Conservation (phyloP, 2,329 filamentous ascomycete genomes). For the Pseudogymnoascus sp. region DNA sequence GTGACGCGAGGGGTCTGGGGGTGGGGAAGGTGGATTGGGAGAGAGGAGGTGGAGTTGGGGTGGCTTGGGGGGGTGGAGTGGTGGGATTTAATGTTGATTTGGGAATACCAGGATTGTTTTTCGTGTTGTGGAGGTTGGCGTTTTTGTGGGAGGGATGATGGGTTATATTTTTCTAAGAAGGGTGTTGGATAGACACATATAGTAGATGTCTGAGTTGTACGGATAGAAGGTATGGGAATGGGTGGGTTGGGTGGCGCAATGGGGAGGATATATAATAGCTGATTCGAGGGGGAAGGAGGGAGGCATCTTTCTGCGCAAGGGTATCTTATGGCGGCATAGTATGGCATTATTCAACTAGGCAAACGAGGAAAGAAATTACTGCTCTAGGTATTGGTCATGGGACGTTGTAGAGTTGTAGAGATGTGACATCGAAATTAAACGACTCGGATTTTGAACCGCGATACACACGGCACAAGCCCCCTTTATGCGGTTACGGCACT, state of each 20-base stretch:
- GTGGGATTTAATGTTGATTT: background rate
- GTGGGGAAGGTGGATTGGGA: background rate
- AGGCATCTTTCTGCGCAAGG: background rate
- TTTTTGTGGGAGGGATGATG: background rate
- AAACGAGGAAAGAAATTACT: background rate
- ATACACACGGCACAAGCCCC: too few relatives aligned
- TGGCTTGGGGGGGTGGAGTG: background rate
- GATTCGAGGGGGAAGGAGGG: background rate
- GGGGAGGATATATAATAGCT: slow-evolving; percentile 7
- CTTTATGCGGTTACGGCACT: too few relatives aligned
- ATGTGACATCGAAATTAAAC: background rate
- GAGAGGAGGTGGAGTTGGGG: background rate
- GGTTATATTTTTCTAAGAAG: background rate
- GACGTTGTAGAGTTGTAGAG: background rate
- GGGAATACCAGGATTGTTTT: slow-evolving; percentile 4
- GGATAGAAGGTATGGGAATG: background rate
- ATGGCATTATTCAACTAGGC: slow-evolving; percentile 1
- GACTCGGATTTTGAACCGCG: too few relatives aligned
- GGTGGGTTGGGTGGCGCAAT: background rate
- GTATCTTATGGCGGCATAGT: background rate
- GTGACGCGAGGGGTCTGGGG: background rate
- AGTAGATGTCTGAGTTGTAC: slow-evolving; percentile 4
- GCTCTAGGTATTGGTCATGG: background rate
- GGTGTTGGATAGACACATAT: slow-evolving; percentile 5
- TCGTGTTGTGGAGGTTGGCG: background rate